A percentile compares a stretch with the other conserved stretches of the same genome.
Evolutionary conservation across 2,329 filamentous ascomycete genomes (phyloP).

Genomic region (Harringtonia aguacate): DNA sequence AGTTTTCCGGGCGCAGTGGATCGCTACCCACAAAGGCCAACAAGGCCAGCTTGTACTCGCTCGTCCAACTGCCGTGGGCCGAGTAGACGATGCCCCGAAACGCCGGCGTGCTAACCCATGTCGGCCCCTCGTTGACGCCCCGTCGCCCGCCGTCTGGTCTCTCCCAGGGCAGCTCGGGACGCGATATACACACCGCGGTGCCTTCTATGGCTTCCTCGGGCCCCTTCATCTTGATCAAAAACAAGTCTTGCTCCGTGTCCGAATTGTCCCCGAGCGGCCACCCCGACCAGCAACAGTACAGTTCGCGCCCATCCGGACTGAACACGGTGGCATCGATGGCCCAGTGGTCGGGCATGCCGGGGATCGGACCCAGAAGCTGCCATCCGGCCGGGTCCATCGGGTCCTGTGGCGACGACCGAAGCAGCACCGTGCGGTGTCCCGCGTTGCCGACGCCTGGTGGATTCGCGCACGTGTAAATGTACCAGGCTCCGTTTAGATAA

Average conservation of each 20-base stretch:
- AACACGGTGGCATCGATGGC: slow-evolving; percentile 12
- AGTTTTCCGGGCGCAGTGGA: slow-evolving; percentile 7
- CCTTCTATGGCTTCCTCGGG: slow-evolving; percentile 11
- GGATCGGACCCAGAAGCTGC: slow-evolving; percentile 12
- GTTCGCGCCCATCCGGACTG: slow-evolving; percentile 4
- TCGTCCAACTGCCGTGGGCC: slow-evolving; percentile 14
- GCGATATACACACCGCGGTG: slow-evolving; percentile 9
- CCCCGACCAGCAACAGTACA: slow-evolving; percentile 14
- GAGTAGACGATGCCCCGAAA: slow-evolving; percentile 14
- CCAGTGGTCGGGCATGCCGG: slow-evolving; percentile 13
- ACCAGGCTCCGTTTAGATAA: slow-evolving; percentile 37
- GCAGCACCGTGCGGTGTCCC: slow-evolving; percentile 6
- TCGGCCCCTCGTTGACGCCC: slow-evolving; percentile 14
- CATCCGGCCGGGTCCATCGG: slow-evolving; percentile 5
- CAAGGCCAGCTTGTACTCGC: slow-evolving; percentile 13
- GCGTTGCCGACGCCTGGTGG: slow-evolving; percentile 4
- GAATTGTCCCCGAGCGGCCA: slow-evolving; percentile 12
- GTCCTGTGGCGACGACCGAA: not conserved
- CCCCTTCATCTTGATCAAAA: slow-evolving; percentile 11
- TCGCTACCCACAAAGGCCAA: slow-evolving; percentile 9
- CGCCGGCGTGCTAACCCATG: slow-evolving; percentile 11
- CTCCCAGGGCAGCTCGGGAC: slow-evolving; percentile 11
- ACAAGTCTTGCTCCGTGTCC: slow-evolving; percentile 13
- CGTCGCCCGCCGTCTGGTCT: slow-evolving; percentile 11
- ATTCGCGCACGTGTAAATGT: slow-evolving; percentile 28